Percentiles rank a stretch among this genome's conserved stretches.
These are phyloP conservation scores for Ambrosia hybrid DNA, from an alignment of 140 eudicot genomes.

Conservation along the genomic window DNA sequence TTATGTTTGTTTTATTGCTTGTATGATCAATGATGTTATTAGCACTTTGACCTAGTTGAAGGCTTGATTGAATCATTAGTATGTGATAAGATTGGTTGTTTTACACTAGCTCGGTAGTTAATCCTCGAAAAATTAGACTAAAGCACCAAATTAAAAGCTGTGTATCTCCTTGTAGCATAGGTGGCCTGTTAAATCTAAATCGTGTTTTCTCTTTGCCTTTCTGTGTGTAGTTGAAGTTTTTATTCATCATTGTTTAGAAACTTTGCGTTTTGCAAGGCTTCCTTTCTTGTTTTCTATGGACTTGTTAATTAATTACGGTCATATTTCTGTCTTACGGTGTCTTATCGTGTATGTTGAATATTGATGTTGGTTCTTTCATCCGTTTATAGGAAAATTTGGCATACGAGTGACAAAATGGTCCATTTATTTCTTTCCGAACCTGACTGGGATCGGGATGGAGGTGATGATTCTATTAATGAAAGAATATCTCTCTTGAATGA, in stretches of 20 bases:
- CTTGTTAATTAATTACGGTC: conserved; percentile 1
- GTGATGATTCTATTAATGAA: conserved; percentile 36
- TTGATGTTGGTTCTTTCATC: conserved; percentile 19
- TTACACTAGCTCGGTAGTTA: neutral
- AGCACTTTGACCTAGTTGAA: neutral
- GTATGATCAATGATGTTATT: too few species aligned
- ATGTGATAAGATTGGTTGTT: neutral
- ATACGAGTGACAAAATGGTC: conserved; percentile 39
- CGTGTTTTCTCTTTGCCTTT: neutral
- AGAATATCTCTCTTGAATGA: conserved; percentile 53
- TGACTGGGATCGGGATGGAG: conserved; percentile 39
- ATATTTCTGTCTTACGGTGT: conserved; percentile 6
- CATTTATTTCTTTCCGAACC: conserved; percentile 60
- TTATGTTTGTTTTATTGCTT: too few species aligned
- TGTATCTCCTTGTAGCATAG: neutral
- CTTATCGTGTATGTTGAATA: neutral
- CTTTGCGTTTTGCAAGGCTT: neutral
- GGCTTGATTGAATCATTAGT: conserved; percentile 5
- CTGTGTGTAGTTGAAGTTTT: neutral
- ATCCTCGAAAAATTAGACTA: neutral
- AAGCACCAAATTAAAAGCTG: neutral
- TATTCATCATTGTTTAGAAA: neutral
- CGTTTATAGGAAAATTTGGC: conserved; percentile 9
- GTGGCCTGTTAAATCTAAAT: neutral
- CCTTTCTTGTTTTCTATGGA: conserved; percentile 6